Conservation (phyloP, 2,329 filamentous ascomycete genomes). For the Apiospora pterosperma region DNA sequence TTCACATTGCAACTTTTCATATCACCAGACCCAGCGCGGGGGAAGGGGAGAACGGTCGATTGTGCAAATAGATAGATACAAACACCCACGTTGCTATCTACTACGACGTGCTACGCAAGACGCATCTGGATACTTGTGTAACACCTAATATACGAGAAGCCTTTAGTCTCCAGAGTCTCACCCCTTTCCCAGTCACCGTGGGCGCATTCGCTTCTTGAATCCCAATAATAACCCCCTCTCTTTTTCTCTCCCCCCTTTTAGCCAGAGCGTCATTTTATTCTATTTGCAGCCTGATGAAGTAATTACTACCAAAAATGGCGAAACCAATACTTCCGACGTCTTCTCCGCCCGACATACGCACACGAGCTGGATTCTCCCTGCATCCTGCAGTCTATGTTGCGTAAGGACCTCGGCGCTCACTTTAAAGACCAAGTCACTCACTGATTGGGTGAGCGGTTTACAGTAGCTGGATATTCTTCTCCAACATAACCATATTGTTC, state of each 20-base stretch:
- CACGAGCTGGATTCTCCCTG: slow-evolving; percentile 5
- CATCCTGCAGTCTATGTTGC: slow-evolving; percentile 1
- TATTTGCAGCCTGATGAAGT: neutral
- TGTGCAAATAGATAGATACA: neutral
- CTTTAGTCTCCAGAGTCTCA: neutral
- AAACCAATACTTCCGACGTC: slow-evolving; percentile 6
- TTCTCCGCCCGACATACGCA: neutral
- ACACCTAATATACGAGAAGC: neutral
- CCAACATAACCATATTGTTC: slow-evolving; percentile 82
- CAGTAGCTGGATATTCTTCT: slow-evolving; percentile 78
- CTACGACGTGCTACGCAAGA: neutral
- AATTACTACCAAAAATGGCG: neutral
- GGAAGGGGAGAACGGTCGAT: neutral
- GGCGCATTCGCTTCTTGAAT: neutral
- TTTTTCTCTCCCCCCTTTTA: neutral
- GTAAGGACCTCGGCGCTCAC: neutral
- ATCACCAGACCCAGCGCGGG: neutral
- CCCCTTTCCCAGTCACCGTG: neutral
- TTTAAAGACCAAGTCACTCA: neutral
- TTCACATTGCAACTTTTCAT: neutral
- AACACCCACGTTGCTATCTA: neutral
- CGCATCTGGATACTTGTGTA: neutral
- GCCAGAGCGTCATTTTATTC: too few species aligned
- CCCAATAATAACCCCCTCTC: neutral
- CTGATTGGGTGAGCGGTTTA: neutral